phyloP scores from a whole-genome alignment of 2,329 filamentous ascomycete genomes.

The Sclerotiophoma versabilis region DNA sequence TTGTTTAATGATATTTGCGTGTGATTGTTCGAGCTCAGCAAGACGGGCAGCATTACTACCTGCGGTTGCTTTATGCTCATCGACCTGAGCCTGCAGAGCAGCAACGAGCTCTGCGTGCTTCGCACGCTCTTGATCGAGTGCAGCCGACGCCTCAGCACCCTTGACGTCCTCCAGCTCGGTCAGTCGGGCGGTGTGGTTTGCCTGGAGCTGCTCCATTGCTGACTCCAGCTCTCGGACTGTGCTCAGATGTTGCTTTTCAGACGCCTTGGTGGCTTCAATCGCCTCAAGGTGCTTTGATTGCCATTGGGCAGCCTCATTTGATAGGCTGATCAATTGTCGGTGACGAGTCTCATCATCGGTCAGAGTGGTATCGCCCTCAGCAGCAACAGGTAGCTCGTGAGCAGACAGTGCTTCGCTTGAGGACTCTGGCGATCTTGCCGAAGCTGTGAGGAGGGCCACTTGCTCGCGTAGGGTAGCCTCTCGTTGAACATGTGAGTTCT shows the following conservation, averaged over 20 bases:
- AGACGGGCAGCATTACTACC: constrained; percentile 73
- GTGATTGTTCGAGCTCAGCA: constrained; percentile 74
- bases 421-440: constrained; percentile 49
- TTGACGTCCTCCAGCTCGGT: constrained; percentile 41
- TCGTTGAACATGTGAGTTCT: constrained; percentile 73
- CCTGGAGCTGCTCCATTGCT: constrained; percentile 54
- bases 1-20: constrained; percentile 70
- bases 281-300: constrained; percentile 76
- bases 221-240: constrained; percentile 78
- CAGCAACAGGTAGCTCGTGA: constrained; percentile 18
- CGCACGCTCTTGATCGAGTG: constrained; percentile 50
- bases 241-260: constrained; percentile 74
- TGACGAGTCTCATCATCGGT: constrained; percentile 53
- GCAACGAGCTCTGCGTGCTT: constrained; percentile 62
- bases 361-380: constrained; percentile 16
- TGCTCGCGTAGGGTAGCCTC: constrained; percentile 78
- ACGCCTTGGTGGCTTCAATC: constrained; percentile 73
- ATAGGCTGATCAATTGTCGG: constrained; percentile 68
- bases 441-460: constrained; percentile 70
- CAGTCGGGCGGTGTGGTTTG: constrained; percentile 39
- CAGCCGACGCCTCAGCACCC: constrained; percentile 36
- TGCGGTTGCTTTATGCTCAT: constrained; percentile 80
- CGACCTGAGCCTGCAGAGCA: constrained; percentile 74
- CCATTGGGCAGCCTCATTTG: constrained; percentile 76
- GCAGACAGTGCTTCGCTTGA: constrained; percentile 29